Evolutionary conservation across 805 yeast species (phyloP).

Genomic region (Candida adriatica): DNA sequence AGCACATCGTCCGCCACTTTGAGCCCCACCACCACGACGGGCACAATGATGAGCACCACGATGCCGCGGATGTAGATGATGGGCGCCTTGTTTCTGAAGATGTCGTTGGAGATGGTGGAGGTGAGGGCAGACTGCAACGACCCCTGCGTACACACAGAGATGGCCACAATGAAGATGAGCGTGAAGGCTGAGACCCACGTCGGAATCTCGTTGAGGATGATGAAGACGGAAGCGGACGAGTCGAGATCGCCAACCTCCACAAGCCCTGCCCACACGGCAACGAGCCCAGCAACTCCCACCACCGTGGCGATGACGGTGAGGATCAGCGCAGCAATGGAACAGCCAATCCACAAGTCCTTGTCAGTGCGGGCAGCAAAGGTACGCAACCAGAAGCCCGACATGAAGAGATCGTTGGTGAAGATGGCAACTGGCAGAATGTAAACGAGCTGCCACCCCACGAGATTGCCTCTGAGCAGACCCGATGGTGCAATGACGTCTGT

Average conservation of each 20-base stretch:
- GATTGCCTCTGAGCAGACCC: constrained; percentile 56
- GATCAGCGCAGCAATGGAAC: constrained; percentile 66
- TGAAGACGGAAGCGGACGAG: constrained; percentile 66
- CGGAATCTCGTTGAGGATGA: constrained; percentile 66
- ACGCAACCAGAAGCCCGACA: constrained; percentile 91
- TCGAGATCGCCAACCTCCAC: constrained; percentile 37
- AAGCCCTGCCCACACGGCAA: constrained; percentile 87
- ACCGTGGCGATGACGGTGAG: constrained; percentile 58
- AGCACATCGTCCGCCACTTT: constrained; percentile 76
- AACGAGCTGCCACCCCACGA: constrained; percentile 82
- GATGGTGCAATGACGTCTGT: constrained; percentile 55
- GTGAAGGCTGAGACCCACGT: constrained; percentile 83
- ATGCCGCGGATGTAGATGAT: constrained; percentile 59
- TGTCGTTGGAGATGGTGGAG: constrained; percentile 82
- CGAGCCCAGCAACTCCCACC: constrained; percentile 76
- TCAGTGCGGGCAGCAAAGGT: constrained; percentile 84
- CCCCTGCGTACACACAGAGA: constrained; percentile 87
- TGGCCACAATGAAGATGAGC: constrained; percentile 60
- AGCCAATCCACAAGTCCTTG: constrained; percentile 68
- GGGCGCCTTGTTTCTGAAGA: constrained; percentile 75
- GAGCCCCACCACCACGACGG: constrained; percentile 78
- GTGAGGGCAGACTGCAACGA: constrained; percentile 84
- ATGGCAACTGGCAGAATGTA: constrained; percentile 83
- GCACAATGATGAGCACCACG: constrained; percentile 76
- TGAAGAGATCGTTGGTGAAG: constrained; percentile 81